A percentile compares a stretch with the other conserved stretches of the same genome.
Conservation (phyloP, 108 stramenopile genomes). For the Fragilariopsis cylindrus region DNA sequence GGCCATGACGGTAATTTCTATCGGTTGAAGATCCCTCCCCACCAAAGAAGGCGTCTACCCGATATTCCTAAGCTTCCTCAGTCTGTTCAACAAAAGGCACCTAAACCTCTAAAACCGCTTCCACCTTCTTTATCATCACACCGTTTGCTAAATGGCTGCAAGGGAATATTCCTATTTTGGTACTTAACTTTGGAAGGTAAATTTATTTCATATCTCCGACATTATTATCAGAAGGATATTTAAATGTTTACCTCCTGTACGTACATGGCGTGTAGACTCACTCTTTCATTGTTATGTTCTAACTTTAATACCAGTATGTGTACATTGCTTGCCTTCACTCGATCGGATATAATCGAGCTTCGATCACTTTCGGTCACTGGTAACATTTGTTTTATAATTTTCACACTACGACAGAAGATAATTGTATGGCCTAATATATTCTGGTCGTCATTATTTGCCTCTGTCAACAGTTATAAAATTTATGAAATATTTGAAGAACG, state of each 20-base stretch:
- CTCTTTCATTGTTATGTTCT: background rate
- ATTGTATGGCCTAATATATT: slow-evolving; percentile 39
- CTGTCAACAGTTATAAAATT: slow-evolving; percentile 69
- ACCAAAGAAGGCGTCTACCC: slow-evolving; percentile 8
- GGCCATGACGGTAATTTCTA: slow-evolving; percentile 40
- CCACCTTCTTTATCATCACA: slow-evolving; percentile 6
- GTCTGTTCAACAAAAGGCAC: slow-evolving; percentile 4
- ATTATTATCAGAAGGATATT: background rate
- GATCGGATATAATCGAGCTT: slow-evolving; percentile 85
- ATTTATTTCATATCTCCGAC: background rate
- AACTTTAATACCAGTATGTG: slow-evolving; percentile 16
- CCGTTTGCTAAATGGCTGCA: slow-evolving; percentile 39
- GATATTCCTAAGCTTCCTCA: slow-evolving; percentile 30
- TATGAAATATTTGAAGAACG: slow-evolving; percentile 65
- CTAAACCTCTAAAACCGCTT: slow-evolving; percentile 28
- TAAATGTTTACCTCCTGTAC: no score
- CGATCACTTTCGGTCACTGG: slow-evolving; percentile 62
- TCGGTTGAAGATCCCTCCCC: slow-evolving; percentile 37
- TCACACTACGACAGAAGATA: slow-evolving; percentile 40
- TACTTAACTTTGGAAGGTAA: slow-evolving; percentile 70
- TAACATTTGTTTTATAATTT: slow-evolving; percentile 45
- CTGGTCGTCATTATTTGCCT: slow-evolving; percentile 68
- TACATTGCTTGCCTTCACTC: slow-evolving; percentile 69
- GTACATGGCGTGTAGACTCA: background rate
- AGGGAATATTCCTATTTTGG: slow-evolving; percentile 55